Base-by-base conservation (phyloP, 371 early-diverging fungal genomes). In the Mortierella sp. region DNA sequence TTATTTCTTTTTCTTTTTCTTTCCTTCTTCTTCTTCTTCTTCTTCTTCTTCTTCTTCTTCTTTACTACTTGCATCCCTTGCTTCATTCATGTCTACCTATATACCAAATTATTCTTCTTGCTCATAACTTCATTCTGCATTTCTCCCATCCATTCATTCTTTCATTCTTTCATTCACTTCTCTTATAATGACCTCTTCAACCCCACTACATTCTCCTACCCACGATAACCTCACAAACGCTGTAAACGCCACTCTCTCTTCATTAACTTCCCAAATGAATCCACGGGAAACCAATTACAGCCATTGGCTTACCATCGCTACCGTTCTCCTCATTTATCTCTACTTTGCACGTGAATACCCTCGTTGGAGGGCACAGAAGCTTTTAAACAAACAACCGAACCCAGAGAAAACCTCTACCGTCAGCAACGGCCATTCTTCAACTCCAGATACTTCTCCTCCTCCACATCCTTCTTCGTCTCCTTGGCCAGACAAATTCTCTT, bases 281-380 rank as follows among this genome's bases (percentile, higher is more conserved):
- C 19, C 48, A 19, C 19, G 19, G n/a, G 16, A 16, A 11, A 55
- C 13, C 16, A 21, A 21, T 1, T 55, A 55, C 55, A 38, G 13
- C 33, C 65, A 33, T 4, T 64, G 67, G 58, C 32, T 65, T 43
- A 11, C 68, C 43, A 32, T 60, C 15, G n/a, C 50, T 1, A 40
- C 38, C 8, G 19, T 43, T 10, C 21, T 77, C 48, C 28, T 58
- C 21, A 24, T 79, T 45, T 59, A 67, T 38, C 4, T 60, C 43
- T 79, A 64, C 50, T 70, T 74, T 21, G 74, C 74, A 24, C 80
- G 65, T 36, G 74, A 79, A 32, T 79, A 79, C 58, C 80, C 80
- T 1, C 61, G 45, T 4, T 79, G 80, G 80, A 66, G 58, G 36
- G 65, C 80, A 45, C 48, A 68, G 13, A 24, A 48, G 43, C 16